Evolutionary conservation across 495 filamentous ascomycete species (phyloP).

Genomic region (Elasticomyces elasticus): DNA sequence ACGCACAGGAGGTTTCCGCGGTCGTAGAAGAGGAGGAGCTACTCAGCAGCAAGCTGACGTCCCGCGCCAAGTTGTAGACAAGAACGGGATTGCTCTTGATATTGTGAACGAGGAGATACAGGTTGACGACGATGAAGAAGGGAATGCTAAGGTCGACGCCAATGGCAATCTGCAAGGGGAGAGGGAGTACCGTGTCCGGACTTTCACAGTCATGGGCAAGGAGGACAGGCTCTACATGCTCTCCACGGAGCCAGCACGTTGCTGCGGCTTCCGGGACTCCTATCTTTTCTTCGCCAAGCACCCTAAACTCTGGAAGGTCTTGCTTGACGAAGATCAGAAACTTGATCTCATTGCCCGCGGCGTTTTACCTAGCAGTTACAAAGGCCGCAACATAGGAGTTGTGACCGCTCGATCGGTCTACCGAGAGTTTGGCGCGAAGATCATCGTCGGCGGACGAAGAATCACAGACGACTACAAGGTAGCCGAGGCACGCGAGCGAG

Average conservation of each 20-base stretch:
- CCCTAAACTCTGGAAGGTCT: conserved; percentile 88
- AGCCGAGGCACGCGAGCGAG: conserved; percentile 61
- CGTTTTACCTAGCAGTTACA: conserved; percentile 94
- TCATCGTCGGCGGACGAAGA: conserved; percentile 80
- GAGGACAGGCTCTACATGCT: conserved; percentile 92
- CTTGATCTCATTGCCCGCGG: conserved; percentile 87
- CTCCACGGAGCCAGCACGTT: conserved; percentile 90
- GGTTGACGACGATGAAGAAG: conserved; percentile 75
- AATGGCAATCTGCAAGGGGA: conserved; percentile 68
- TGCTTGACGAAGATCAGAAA: conserved; percentile 86
- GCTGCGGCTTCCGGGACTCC: conserved; percentile 91
- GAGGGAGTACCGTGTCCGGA: conserved; percentile 86
- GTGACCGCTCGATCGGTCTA: conserved; percentile 95
- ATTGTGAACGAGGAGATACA: conserved; percentile 87
- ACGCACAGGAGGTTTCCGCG: conserved; percentile 51
- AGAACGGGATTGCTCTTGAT: conserved; percentile 86
- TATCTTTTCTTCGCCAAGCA: conserved; percentile 99
- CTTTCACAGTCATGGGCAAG: conserved; percentile 76
- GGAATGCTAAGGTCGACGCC: conserved; percentile 88
- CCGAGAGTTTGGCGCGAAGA: conserved; percentile 87
- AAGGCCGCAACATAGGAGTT: conserved; percentile 92
- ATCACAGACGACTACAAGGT: conserved; percentile 87
- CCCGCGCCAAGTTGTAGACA: conserved; percentile 78
- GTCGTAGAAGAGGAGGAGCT: conserved; percentile 59
- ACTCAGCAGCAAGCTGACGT: conserved; percentile 59